Evolutionary conservation across 2,329 filamentous ascomycete genomes (phyloP), one percentile per base, ranked within the genome.

Genomic region (Scedosporium dehoogii): DNA sequence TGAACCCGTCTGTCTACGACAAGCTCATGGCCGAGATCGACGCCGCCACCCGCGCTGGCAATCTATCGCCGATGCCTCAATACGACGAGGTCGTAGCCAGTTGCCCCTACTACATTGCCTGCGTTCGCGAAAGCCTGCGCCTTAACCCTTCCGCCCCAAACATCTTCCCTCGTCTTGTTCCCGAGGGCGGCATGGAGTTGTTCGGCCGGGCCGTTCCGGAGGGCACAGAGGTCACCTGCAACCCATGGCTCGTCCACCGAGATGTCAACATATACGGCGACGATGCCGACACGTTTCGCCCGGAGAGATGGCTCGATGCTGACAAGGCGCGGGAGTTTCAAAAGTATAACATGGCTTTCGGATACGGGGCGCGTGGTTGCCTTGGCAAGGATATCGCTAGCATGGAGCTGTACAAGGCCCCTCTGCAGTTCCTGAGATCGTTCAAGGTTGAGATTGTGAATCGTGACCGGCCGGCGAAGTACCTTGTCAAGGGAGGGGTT

Each of bases 321-420:
- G 71, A 77, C 41, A 72, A 71, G 51, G 72, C 73, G 0, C 76
- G 74, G 64, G 67, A 76, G 61, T 78, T 75, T 63, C 73, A 75
- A 53, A 79, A 78, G 69, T 79, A 79, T 62, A 78, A 74, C 63
- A 75, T 83, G 68, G 72, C 71, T 0, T 83, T 82, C 63, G 80
- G 80, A 0, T 80, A 80, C 69, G 81, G 81, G 0, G 68, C 77
- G 0, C 70, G 78, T 10, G 71, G 76, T 12, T 82, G 79, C 62
- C 66, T 82, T 53, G 80, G 81, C 0, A 76, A 74, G 63, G 74
- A 80, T 53, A 78, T 83, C 63, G 80, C 79, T 1, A 73, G 78
- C 67, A 80, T 82, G 78, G 80, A 83, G 70, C 66, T 82, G 60
- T 81, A 75, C 68, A 82, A 83, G 71, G 73, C 67, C 3, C 71